Conservation (phyloP, 305 asterid genomes). For the Fraxinus angustifolia region DNA sequence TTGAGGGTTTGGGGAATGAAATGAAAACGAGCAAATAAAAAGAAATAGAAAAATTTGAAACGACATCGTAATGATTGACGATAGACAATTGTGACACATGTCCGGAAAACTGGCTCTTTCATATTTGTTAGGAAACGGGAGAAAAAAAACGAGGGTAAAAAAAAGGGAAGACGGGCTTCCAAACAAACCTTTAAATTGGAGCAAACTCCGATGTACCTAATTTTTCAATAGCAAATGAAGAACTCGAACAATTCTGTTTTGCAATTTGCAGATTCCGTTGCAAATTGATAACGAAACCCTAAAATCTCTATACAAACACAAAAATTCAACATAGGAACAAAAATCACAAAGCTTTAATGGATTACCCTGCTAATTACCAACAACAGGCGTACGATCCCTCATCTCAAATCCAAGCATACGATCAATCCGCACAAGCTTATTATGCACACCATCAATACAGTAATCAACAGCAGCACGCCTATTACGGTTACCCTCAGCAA, state of each 20-base stretch:
- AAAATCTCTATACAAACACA: neutral
- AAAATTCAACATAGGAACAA: neutral
- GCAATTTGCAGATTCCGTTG: neutral
- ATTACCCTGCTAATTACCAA: constrained; percentile 23
- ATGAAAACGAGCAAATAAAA: no score
- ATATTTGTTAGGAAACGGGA: no score
- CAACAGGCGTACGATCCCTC: constrained; percentile 32
- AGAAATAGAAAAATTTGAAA: no score
- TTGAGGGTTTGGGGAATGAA: no score
- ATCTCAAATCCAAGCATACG: constrained; percentile 27
- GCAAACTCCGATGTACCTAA: neutral
- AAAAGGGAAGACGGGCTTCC: neutral
- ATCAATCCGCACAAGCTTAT: constrained; percentile 27
- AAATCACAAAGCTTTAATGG: constrained; percentile 19
- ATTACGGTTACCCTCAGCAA: constrained; percentile 28
- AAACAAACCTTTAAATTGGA: neutral
- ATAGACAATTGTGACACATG: no score
- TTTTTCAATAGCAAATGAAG: neutral
- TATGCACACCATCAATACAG: constrained; percentile 37
- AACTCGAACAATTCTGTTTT: neutral
- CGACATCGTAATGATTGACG: no score
- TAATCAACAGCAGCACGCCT: constrained; percentile 26
- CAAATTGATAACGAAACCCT: neutral
- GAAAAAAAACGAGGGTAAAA: neutral
- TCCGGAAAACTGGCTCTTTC: no score